These are phyloP conservation scores for Botrytis aclada DNA, from an alignment of 2,329 filamentous ascomycete genomes.

Conservation along the genomic window DNA sequence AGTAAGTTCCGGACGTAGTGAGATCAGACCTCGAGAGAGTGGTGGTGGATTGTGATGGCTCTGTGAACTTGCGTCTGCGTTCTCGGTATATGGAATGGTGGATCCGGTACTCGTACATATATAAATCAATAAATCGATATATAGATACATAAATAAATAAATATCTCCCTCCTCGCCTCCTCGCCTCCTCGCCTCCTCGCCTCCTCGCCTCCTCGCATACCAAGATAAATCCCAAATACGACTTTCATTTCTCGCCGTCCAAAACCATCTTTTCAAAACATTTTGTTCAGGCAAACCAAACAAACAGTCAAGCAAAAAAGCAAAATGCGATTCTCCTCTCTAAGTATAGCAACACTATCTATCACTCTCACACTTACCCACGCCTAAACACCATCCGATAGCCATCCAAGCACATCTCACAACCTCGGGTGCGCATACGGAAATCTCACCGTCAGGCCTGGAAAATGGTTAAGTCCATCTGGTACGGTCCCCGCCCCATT, in stretches of 20 bases:
- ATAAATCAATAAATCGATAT: no score
- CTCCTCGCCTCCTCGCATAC: background rate
- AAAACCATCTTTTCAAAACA: no score
- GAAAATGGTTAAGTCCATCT: background rate
- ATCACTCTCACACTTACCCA: background rate
- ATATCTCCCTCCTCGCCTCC: background rate
- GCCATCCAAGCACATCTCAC: background rate
- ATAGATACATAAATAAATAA: background rate
- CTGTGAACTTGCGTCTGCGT: background rate
- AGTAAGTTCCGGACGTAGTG: background rate
- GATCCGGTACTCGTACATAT: background rate
- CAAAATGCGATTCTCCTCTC: background rate
- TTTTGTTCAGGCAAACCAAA: rapidly evolving
- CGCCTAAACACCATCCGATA: background rate
- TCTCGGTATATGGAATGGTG: background rate
- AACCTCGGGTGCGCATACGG: background rate
- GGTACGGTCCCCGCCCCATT: background rate
- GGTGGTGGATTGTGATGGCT: background rate
- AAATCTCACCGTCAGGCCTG: background rate
- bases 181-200: no score
- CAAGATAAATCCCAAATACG: background rate
- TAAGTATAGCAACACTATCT: background rate
- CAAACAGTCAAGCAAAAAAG: background rate
- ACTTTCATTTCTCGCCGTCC: rapidly evolving
- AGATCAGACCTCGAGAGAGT: background rate